Conservation (phyloP, 2,329 filamentous ascomycete species). For the Ceratocystis diversiconidia region DNA sequence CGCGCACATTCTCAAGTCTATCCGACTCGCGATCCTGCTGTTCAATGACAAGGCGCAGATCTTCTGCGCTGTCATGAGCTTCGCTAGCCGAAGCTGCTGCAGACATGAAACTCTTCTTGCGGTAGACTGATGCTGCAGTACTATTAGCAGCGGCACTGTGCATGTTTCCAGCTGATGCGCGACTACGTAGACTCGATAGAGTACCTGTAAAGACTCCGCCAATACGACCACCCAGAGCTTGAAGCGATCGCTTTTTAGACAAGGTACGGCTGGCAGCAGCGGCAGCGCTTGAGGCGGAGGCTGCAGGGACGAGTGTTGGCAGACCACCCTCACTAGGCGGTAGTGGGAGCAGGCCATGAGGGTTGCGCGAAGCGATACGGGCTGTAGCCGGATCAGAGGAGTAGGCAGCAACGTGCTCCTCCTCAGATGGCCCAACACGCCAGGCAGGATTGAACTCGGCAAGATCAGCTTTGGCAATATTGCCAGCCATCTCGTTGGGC, state of each 20-base stretch:
- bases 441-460: slow-evolving; percentile 69
- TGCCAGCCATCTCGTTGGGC: slow-evolving; percentile 41
- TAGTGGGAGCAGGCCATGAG: slow-evolving; percentile 28
- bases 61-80: slow-evolving; percentile 66
- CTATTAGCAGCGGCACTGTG: not conserved
- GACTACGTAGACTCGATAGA: slow-evolving; percentile 40
- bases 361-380: slow-evolving; percentile 11
- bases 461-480: slow-evolving; percentile 47
- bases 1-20: slow-evolving; percentile 82
- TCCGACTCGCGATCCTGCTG: slow-evolving; percentile 62
- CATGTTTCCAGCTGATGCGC: slow-evolving; percentile 25
- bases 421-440: slow-evolving; percentile 13
- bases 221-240: slow-evolving; percentile 44
- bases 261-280: slow-evolving; percentile 22
- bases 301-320: not conserved
- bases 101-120: slow-evolving; percentile 17
- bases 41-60: slow-evolving; percentile 67
- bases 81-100: slow-evolving; percentile 37
- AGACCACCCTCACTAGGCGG: slow-evolving; percentile 32
- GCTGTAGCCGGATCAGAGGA: slow-evolving; percentile 10
- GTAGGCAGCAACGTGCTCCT: slow-evolving; percentile 15
- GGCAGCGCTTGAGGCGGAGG: slow-evolving; percentile 24
- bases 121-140: not conserved
- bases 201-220: slow-evolving; percentile 37
- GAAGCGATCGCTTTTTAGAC: slow-evolving; percentile 24